A percentile compares a stretch with the other conserved stretches of the same genome.
phyloP scores from a whole-genome alignment of 2,329 filamentous ascomycete genomes.

The Purpureocillium lavendulum region DNA sequence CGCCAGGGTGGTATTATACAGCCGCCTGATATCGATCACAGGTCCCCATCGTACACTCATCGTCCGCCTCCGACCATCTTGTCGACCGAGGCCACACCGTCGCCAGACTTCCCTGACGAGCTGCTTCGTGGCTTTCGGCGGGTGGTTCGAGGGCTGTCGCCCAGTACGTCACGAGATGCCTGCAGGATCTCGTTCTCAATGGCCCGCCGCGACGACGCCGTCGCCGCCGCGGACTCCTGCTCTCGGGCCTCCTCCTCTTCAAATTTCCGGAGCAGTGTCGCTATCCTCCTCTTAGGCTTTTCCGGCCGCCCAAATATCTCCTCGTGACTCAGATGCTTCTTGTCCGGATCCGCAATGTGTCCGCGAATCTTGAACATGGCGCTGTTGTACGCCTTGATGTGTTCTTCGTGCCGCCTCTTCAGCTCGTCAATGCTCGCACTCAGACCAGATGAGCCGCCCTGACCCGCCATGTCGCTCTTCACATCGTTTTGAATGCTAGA shows the following conservation, averaged over 20 bases:
- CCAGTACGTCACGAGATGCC: background rate
- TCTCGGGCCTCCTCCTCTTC: background rate
- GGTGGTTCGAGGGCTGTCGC: no score
- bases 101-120: no score
- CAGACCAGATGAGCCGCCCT: constrained; percentile 3
- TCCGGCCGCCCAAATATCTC: constrained; percentile 17
- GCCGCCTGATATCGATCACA: no score
- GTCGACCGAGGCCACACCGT: no score
- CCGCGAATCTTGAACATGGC: constrained; percentile 21
- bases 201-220: background rate
- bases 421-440: constrained; percentile 12
- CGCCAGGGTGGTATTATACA: no score
- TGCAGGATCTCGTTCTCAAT: background rate
- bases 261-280: constrained; percentile 1
- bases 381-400: constrained; percentile 14
- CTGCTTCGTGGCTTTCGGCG: no score
- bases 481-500: constrained; percentile 13
- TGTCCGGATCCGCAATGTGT: constrained; percentile 13
- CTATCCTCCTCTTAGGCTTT: constrained; percentile 9
- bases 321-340: constrained; percentile 18
- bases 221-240: background rate
- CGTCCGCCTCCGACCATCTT: no score
- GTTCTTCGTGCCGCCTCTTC: constrained; percentile 14
- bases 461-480: constrained; percentile 1
- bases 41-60: no score